phyloP scores from a whole-genome alignment of 2,329 filamentous ascomycete species.

The Sclerotiophoma versabilis region DNA sequence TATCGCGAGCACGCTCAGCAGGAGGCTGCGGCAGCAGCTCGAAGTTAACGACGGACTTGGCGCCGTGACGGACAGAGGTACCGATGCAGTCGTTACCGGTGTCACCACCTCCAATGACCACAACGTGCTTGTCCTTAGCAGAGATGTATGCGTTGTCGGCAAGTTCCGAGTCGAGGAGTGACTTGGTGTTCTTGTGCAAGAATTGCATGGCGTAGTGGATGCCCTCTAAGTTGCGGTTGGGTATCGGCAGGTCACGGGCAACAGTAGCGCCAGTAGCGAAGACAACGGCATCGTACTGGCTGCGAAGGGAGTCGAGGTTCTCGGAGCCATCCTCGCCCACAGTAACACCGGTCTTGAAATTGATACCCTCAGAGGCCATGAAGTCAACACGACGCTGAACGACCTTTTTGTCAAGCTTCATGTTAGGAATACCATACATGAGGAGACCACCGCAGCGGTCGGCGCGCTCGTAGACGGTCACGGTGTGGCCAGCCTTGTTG shows the following conservation, averaged over 20 bases:
- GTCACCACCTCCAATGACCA: conserved; percentile 97
- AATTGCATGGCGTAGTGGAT: conserved; percentile 98
- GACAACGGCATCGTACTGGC: conserved; percentile 80
- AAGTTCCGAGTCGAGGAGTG: conserved; percentile 88
- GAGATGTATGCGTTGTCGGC: conserved; percentile 87
- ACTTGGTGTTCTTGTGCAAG: conserved; percentile 97
- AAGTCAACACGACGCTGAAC: conserved; percentile 96
- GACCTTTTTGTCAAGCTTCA: conserved; percentile 98
- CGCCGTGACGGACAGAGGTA: conserved; percentile 92
- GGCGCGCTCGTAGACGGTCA: conserved; percentile 91
- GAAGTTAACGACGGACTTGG: conserved; percentile 96
- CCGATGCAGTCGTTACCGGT: conserved; percentile 98
- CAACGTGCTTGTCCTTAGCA: conserved; percentile 92
- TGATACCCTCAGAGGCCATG: conserved; percentile 87
- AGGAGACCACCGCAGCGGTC: conserved; percentile 90
- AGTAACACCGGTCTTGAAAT: conserved; percentile 78
- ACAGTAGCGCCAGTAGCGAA: conserved; percentile 94
- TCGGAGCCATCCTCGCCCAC: conserved; percentile 79
- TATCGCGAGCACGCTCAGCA: conserved; percentile 86
- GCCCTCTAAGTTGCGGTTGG: conserved; percentile 84
- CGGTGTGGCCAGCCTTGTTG: conserved; percentile 86
- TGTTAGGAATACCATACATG: conserved; percentile 99
- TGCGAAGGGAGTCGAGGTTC: conserved; percentile 74
- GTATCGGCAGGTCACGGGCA: conserved; percentile 89
- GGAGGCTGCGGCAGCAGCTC: conserved; percentile 93